phyloP scores from a whole-genome alignment of 805 yeast species.

The Blastobotrys robertii region DNA sequence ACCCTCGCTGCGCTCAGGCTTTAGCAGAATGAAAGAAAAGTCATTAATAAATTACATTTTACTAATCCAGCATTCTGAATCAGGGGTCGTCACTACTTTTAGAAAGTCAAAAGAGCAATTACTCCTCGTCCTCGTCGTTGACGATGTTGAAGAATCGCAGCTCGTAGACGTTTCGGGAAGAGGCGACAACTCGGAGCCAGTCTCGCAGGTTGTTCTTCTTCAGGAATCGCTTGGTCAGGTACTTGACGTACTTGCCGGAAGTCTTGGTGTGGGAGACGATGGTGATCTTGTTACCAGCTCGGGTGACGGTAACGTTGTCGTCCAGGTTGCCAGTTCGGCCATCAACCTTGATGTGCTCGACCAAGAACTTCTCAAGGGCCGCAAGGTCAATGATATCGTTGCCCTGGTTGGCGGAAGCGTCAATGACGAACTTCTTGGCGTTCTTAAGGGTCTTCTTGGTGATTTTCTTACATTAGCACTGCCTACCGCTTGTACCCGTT shows the following conservation, averaged over 20 bases:
- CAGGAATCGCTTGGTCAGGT: slow-evolving; percentile 99
- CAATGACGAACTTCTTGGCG: slow-evolving; percentile 62
- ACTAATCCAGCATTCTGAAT: slow-evolving; percentile 5
- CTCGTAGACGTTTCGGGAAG: slow-evolving; percentile 91
- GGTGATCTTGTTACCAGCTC: slow-evolving; percentile 80
- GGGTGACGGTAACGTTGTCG: slow-evolving; percentile 79
- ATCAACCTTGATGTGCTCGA: slow-evolving; percentile 99
- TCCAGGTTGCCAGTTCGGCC: slow-evolving; percentile 95
- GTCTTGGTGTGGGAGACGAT: slow-evolving; percentile 89
- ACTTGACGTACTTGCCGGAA: slow-evolving; percentile 99
- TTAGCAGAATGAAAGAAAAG: too few species aligned
- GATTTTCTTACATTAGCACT: slow-evolving; percentile 44
- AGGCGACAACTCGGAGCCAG: slow-evolving; percentile 98
- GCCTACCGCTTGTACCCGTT: slow-evolving; percentile 49
- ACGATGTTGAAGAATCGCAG: slow-evolving; percentile 99
- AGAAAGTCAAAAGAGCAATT: slow-evolving; percentile 4
- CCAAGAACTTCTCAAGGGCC: slow-evolving; percentile 94
- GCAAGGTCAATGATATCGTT: slow-evolving; percentile 97
- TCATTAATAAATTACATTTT: slow-evolving; percentile 3
- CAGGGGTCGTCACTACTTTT: slow-evolving; percentile 1
- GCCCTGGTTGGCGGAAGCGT: slow-evolving; percentile 93
- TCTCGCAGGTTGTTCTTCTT: slow-evolving; percentile 99
- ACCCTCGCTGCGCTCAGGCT: too few species aligned
- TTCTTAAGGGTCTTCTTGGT: slow-evolving; percentile 61
- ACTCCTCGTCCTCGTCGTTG: slow-evolving; percentile 86